These are phyloP conservation scores for Escovopsis weberi DNA, from an alignment of 2,329 filamentous ascomycete species.

Conservation along the genomic window DNA sequence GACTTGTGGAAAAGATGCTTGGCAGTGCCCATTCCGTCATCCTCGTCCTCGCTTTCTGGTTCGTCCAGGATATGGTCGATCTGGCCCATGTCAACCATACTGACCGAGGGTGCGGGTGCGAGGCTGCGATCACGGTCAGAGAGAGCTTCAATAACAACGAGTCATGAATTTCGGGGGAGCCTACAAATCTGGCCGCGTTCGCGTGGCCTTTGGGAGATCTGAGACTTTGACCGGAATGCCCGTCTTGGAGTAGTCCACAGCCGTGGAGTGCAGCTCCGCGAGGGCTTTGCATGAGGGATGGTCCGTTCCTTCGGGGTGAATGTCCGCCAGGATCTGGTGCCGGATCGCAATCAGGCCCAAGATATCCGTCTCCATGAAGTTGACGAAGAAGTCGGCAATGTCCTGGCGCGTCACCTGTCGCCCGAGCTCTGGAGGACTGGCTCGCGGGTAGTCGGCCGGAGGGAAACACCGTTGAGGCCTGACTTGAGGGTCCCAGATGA, in stretches of 20 bases:
- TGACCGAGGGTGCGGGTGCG: slow-evolving; percentile 29
- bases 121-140: slow-evolving; percentile 19
- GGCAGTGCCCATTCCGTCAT: slow-evolving; percentile 29
- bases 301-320: slow-evolving; percentile 33
- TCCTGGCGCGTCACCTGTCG: slow-evolving; percentile 45
- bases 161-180: slow-evolving; percentile 7
- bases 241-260: slow-evolving; percentile 65
- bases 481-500: slow-evolving; percentile 54
- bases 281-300: slow-evolving; percentile 37
- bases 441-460: slow-evolving; percentile 57
- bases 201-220: slow-evolving; percentile 24
- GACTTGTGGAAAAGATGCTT: slow-evolving; percentile 49
- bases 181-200: slow-evolving; percentile 41
- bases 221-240: slow-evolving; percentile 42
- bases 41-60: slow-evolving; percentile 21
- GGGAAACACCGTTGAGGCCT: slow-evolving; percentile 25
- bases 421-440: slow-evolving; percentile 41
- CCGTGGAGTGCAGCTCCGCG: slow-evolving; percentile 52
- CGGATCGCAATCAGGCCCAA: slow-evolving; percentile 49
- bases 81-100: slow-evolving; percentile 29
- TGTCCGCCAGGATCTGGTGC: slow-evolving; percentile 52
- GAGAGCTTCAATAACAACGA: neutral
- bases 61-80: slow-evolving; percentile 20
- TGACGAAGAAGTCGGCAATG: slow-evolving; percentile 70
- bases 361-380: slow-evolving; percentile 56